Base-by-base conservation (phyloP, 768 basidiomycete species). In the Kwoniella shandongensis region DNA sequence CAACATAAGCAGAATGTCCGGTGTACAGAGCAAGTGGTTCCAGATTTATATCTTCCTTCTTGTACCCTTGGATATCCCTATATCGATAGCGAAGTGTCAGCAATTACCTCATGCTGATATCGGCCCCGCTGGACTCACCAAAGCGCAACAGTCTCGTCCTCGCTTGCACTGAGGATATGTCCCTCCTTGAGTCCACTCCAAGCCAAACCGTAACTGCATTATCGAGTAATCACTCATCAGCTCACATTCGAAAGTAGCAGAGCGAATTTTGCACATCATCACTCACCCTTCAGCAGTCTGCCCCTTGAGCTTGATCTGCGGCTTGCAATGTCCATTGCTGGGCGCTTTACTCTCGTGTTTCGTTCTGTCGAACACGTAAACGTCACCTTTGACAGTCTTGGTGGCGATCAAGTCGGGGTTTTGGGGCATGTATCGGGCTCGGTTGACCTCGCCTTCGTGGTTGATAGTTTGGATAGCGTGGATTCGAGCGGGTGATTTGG, bases 371-470 rank as follows among this genome's bases (percentile, higher is more conserved):
- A 98, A 99, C n/a, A 99, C 79, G 56, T 88, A 80, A 2, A 98
- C 90, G 62, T 96, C 90, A 13, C 94, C 96, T 5, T 84, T 85
- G 7, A 91, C 83, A 20, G 92, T 79, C 77, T 98, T 98, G 11
- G 94, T 98, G 13, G 96, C 96, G 64, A 99, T 88, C 65, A 99
- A 78, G 78, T 98, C 90, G 1, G 92, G 89, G 72, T 98, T 99
- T 78, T 98, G 94, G 5, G 96, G 96, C 93, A 98, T 98, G 77
- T 98, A 99, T 50, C 96, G 85, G 59, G 96, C 96, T 41, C 92
- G 81, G 78, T 99, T 99, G 71, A 98, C 90, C 75, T 99, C 96
- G 39, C 91, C 90, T 3, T 83, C 82, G 76, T 99, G 96, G 76
- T 92, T 93, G 79, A 99, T 98, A 65, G 84, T 86, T 75, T 99